A percentile compares a stretch with the other conserved stretches of the same genome.
Evolutionary conservation across 169 alveolate genomes (phyloP).

Genomic region (Cryptosporidium bovis): DNA sequence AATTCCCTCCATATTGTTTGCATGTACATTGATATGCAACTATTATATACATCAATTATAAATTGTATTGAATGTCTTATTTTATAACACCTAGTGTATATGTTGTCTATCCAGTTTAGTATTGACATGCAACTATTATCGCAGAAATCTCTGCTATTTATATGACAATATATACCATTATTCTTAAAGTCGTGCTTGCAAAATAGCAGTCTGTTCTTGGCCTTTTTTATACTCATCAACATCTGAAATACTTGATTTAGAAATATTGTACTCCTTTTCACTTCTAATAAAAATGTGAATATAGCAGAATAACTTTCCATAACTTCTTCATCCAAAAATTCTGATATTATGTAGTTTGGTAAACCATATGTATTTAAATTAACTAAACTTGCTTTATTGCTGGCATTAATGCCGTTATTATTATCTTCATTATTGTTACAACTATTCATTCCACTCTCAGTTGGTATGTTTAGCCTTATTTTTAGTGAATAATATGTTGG

Average conservation of each 20-base stretch:
- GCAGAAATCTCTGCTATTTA: conserved; percentile 15
- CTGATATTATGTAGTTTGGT: conserved; percentile 35
- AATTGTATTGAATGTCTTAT: conserved; percentile 47
- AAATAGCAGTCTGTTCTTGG: background rate
- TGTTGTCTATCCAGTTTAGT: conserved; percentile 44
- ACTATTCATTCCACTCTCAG: too few relatives aligned
- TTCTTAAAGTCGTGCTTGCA: conserved; percentile 19
- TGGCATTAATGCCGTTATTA: too few relatives aligned
- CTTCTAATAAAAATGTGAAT: conserved; percentile 42
- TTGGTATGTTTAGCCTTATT: conserved; percentile 14
- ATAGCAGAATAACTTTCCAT: conserved; percentile 38
- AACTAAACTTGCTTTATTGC: background rate
- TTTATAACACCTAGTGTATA: conserved; percentile 13
- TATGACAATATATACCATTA: background rate
- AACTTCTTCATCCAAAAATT: conserved; percentile 11
- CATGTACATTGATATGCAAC: conserved; percentile 12
- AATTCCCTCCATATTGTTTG: conserved; percentile 25
- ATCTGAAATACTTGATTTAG: conserved; percentile 43
- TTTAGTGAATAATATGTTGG: conserved; percentile 55
- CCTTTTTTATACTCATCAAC: background rate
- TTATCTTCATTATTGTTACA: too few relatives aligned
- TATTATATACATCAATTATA: conserved; percentile 10
- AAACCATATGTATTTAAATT: conserved; percentile 8
- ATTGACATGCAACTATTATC: conserved; percentile 15
- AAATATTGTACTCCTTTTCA: conserved; percentile 46